Evolutionary conservation across 306 rosid genomes (phyloP), one percentile per base, ranked within the genome.

Genomic region (Glycine tomentella): DNA sequence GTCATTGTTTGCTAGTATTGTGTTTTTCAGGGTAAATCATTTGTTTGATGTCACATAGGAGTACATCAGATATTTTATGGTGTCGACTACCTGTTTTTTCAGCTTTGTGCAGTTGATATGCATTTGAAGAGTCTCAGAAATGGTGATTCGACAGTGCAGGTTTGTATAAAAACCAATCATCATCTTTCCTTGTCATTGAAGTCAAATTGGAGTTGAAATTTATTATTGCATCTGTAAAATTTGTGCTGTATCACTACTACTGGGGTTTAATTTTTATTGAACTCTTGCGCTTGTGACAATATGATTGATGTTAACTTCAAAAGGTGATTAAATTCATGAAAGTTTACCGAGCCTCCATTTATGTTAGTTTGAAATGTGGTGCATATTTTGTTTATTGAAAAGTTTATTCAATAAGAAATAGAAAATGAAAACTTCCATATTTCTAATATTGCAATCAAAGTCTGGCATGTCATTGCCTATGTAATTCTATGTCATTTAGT

Each of bases 181-280:
- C n/a, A n/a, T n/a, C n/a, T n/a, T 71, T 70, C 69, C 77, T 51
- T 55, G 63, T 48, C 40, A 38, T 7, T 45, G n/a, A 25, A 9
- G n/a, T 82, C 58, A 61, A 77, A 68, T 78, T 82, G 75, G 46
- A 14, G 16, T 67, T 13, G 31, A 71, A 53, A 82, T 45, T 14
- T 76, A 57, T 49, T 82, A 49, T 59, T 76, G 59, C 56, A 46
- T 44, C 48, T 63, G 16, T 61, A 1, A 56, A n/a, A 61, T 51
- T 49, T 4, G 4, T 70, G 59, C n/a, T 50, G 51, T 20, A 69
- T 65, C 15, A 82, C 44, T 59, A 4, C 25, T 16, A 57, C 15
- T 57, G 49, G 38, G 25, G 15, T 68, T 46, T 46, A 31, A 51
- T 12, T 49, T 79, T 80, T 73, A 52, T 72, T 50, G 6, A 38